A percentile compares a stretch with the other conserved stretches of the same genome.
Evolutionary conservation across 306 rosid species (phyloP).

Genomic region (Coriaria nepalensis): DNA sequence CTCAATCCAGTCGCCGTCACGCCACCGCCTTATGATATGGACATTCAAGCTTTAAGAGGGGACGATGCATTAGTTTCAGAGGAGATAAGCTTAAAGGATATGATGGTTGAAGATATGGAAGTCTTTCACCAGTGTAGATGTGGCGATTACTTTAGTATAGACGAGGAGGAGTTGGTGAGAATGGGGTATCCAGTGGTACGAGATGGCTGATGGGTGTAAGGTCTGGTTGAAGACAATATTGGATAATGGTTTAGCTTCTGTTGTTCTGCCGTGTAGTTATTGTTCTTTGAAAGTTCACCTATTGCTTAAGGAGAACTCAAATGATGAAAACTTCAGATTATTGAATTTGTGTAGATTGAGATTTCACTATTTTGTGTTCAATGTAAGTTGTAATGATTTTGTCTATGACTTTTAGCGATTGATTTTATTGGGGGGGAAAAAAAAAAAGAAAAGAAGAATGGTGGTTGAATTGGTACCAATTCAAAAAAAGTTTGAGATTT

Average conservation of each 20-base stretch:
- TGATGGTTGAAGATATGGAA: conserved; percentile 46
- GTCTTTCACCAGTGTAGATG: conserved; percentile 69
- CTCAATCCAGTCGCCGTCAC: no score
- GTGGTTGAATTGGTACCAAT: no score
- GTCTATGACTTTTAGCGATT: no score
- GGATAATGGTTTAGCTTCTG: conserved; percentile 45
- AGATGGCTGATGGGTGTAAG: conserved; percentile 28
- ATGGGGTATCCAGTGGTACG: conserved; percentile 56
- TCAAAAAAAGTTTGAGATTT: no score
- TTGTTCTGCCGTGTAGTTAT: conserved; percentile 78
- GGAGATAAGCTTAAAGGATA: conserved; percentile 52
- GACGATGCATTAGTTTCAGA: conserved; percentile 49
- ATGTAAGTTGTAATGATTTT: no score
- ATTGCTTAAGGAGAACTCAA: no score
- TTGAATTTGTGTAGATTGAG: no score
- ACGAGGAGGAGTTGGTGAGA: conserved; percentile 53
- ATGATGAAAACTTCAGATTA: no score
- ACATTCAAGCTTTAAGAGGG: conserved; percentile 44
- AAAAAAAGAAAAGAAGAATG: no score
- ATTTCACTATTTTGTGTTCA: no score
- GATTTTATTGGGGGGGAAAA: no score
- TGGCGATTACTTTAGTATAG: conserved; percentile 64
- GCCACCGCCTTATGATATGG: conserved; percentile 47
- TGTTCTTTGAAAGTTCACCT: conserved; percentile 71
- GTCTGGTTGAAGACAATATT: conserved; percentile 28